Evolutionary conservation across 345 rosid species (phyloP).

Genomic region (Sisymbrium irio): DNA sequence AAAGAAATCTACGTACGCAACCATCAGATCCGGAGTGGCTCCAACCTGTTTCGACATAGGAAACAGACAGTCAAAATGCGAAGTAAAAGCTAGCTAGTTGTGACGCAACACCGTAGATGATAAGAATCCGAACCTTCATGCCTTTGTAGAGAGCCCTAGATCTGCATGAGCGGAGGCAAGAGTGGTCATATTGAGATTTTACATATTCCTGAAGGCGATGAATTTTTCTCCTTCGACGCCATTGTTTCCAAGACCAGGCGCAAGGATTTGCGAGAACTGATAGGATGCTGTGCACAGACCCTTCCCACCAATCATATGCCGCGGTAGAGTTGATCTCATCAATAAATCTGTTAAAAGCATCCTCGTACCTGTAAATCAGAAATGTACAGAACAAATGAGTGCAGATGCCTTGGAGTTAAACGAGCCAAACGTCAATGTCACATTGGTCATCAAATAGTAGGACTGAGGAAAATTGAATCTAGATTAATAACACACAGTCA

Average conservation of each 20-base stretch:
- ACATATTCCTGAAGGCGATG: slow-evolving; percentile 96
- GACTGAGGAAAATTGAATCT: not conserved
- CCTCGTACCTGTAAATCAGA: slow-evolving; percentile 76
- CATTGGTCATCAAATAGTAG: not conserved
- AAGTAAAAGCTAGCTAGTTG: not conserved
- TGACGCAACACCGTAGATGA: slow-evolving; percentile 10
- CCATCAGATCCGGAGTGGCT: slow-evolving; percentile 94
- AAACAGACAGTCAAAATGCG: not conserved
- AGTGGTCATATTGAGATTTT: slow-evolving; percentile 94
- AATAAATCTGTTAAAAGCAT: slow-evolving; percentile 94
- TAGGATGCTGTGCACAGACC: slow-evolving; percentile 91
- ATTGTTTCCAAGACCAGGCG: slow-evolving; percentile 99
- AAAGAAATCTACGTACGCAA: slow-evolving; percentile 87
- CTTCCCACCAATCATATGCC: slow-evolving; percentile 99
- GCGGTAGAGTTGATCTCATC: slow-evolving; percentile 96
- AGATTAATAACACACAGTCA: not conserved
- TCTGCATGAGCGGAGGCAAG: slow-evolving; percentile 97
- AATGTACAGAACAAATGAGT: slow-evolving; percentile 5
- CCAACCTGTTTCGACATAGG: slow-evolving; percentile 66
- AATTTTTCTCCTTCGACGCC: slow-evolving; percentile 84
- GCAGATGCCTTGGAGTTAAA: not conserved
- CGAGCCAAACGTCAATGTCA: slow-evolving; percentile 11
- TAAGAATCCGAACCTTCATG: slow-evolving; percentile 69
- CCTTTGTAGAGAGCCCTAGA: slow-evolving; percentile 98
- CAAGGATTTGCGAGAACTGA: slow-evolving; percentile 91